phyloP scores from a whole-genome alignment of 495 filamentous ascomycete species.

The Podospora appendiculata region DNA sequence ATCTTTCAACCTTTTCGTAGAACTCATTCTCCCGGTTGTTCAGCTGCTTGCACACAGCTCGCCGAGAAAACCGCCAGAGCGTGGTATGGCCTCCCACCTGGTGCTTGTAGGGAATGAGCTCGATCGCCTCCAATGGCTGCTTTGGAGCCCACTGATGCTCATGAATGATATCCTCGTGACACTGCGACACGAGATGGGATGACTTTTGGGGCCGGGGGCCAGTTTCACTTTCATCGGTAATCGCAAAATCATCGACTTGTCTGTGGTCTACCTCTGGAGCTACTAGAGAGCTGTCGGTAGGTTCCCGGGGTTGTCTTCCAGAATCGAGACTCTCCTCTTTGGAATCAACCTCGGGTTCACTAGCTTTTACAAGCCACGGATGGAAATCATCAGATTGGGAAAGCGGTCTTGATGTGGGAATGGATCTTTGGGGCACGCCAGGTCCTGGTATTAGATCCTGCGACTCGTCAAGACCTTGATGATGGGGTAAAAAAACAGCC shows the following conservation, averaged over 20 bases:
- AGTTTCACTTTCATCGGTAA: slow-evolving; percentile 33
- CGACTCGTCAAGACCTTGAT: slow-evolving; percentile 54
- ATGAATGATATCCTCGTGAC: slow-evolving; percentile 38
- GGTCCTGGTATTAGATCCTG: slow-evolving; percentile 34
- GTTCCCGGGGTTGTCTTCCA: slow-evolving; percentile 12
- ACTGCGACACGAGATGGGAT: slow-evolving; percentile 28
- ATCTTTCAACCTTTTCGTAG: slow-evolving; percentile 87
- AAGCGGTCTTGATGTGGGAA: slow-evolving; percentile 15
- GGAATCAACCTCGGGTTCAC: slow-evolving; percentile 35
- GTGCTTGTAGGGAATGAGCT: slow-evolving; percentile 93
- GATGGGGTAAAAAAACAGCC: slow-evolving; percentile 87
- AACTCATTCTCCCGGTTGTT: slow-evolving; percentile 98
- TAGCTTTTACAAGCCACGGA: slow-evolving; percentile 44
- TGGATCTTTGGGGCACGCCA: slow-evolving; percentile 21
- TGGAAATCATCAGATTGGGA: slow-evolving; percentile 31
- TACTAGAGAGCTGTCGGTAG: slow-evolving; percentile 18
- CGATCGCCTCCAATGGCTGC: slow-evolving; percentile 78
- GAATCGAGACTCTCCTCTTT: slow-evolving; percentile 15
- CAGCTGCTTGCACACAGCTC: slow-evolving; percentile 94
- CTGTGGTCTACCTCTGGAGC: slow-evolving; percentile 20
- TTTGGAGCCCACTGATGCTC: slow-evolving; percentile 40
- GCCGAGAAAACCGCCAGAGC: slow-evolving; percentile 87
- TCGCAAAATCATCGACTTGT: slow-evolving; percentile 28
- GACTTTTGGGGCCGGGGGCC: slow-evolving; percentile 14
- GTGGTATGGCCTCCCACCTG: slow-evolving; percentile 96